A percentile compares a stretch with the other conserved stretches of the same genome.
phyloP scores from a whole-genome alignment of 352 stramenopile genomes.

The Nothophytophthora sp. region DNA sequence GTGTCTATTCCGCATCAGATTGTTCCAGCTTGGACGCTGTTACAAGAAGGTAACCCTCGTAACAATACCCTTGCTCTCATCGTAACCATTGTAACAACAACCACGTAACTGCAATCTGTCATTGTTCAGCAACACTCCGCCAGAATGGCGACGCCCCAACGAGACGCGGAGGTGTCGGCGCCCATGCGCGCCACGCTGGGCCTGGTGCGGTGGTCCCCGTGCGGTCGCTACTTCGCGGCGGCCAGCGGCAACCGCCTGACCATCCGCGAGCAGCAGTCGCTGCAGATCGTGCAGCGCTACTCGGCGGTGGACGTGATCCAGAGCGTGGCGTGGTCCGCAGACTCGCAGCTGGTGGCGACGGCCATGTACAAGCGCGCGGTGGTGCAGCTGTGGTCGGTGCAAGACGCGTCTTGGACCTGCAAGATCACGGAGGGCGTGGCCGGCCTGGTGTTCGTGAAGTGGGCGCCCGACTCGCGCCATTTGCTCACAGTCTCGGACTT shows the following conservation, averaged over 20 bases:
- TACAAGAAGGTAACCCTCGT: no score
- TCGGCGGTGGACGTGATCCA: conserved; percentile 53
- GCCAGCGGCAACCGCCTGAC: conserved; percentile 52
- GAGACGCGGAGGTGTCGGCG: conserved; percentile 55
- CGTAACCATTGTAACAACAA: no score
- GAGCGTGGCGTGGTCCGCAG: conserved; percentile 56
- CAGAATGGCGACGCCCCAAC: no score
- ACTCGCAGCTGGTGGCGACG: conserved; percentile 67
- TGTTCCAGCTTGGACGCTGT: no score
- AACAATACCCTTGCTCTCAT: no score
- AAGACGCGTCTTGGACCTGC: conserved; percentile 64
- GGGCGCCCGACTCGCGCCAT: conserved; percentile 65
- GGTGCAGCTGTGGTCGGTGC: conserved; percentile 75
- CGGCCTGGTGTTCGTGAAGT: conserved; percentile 53
- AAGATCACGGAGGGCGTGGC: conserved; percentile 79
- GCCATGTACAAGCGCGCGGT: conserved; percentile 64
- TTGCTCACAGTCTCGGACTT: conserved; percentile 86
- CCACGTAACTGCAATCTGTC: no score
- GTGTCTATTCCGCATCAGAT: no score
- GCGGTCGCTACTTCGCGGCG: conserved; percentile 52
- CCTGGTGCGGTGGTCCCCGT: conserved; percentile 73
- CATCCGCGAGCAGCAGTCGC: conserved; percentile 48
- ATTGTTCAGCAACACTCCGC: no score
- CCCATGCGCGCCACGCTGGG: conserved; percentile 49
- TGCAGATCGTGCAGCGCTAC: conserved; percentile 76